These are phyloP conservation scores for Phytophthora parvispora DNA, from an alignment of 352 stramenopile genomes.

Conservation along the genomic window DNA sequence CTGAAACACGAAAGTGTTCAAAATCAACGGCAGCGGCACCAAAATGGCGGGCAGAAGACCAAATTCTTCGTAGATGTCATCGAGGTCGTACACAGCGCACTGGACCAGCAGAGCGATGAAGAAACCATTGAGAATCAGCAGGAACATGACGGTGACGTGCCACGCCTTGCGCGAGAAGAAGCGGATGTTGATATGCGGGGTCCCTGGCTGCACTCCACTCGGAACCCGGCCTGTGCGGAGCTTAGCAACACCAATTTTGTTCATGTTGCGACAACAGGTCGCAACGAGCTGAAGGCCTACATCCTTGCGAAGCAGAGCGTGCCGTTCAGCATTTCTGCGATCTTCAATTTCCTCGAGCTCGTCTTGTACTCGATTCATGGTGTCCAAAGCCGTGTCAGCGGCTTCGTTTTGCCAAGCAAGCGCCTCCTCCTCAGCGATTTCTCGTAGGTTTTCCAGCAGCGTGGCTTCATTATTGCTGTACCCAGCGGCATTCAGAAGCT, in stretches of 20 bases:
- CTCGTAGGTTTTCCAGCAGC: slow-evolving; percentile 6
- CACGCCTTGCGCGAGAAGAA: slow-evolving; percentile 71
- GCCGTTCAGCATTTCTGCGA: slow-evolving; percentile 11
- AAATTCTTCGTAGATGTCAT: slow-evolving; percentile 40
- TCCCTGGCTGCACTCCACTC: slow-evolving; percentile 14
- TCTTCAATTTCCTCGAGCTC: slow-evolving; percentile 30
- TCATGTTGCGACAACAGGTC: slow-evolving; percentile 26
- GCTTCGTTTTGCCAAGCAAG: slow-evolving; percentile 21
- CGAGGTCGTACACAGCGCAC: slow-evolving; percentile 58
- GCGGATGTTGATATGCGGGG: slow-evolving; percentile 31
- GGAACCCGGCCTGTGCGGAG: not conserved
- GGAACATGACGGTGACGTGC: slow-evolving; percentile 65
- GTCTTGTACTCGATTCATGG: slow-evolving; percentile 25
- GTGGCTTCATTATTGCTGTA: slow-evolving; percentile 16
- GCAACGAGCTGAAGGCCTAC: slow-evolving; percentile 24
- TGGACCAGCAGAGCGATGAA: slow-evolving; percentile 69
- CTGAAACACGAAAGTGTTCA: slow-evolving; percentile 70
- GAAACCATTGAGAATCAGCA: slow-evolving; percentile 75
- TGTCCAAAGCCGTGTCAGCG: slow-evolving; percentile 21
- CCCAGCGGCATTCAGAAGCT: slow-evolving; percentile 42
- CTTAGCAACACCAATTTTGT: slow-evolving; percentile 3
- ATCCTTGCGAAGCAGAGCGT: slow-evolving; percentile 25
- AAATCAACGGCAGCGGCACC: slow-evolving; percentile 44
- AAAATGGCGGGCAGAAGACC: slow-evolving; percentile 34
- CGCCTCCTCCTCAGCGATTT: slow-evolving; percentile 28